Base-by-base conservation (phyloP, 140 eudicot species). In the Ambrosia hybrid region DNA sequence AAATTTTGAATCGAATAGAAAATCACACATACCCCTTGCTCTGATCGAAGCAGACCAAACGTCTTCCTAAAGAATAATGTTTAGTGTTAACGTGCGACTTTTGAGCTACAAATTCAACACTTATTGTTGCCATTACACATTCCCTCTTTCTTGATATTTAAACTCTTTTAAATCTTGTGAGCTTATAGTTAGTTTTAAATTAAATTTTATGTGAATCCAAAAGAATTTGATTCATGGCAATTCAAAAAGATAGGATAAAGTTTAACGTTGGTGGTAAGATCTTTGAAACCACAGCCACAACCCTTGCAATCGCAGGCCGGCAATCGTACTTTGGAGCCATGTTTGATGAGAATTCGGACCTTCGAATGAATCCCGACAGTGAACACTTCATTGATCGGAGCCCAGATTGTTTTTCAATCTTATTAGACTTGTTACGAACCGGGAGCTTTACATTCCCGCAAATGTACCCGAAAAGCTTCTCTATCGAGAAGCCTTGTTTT, bases 261-360 rank as follows among this genome's bases (percentile, higher is more conserved):
- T 76, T 94, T 73, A 94, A 94, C 12, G 99, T 90, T 45, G 96
- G 99, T 56, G 99, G 99, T 21, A 88, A 81, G 79, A 76, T 90
- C 83, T 90, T 94, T 56, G 95, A 88, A 77, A 94, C 99, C 12
- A 90, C 97, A 0, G 75, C 90, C 30, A 94, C 99, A 63, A 94
- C 99, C 13, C 78, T 94, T 8, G 97, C 91, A 30, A 88, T 81
- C 63, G 95, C 99, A 6, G 99, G 99, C 57, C 83, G 97, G 1
- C 71, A 88, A 33, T 90, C 99, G 7, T 78, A 84, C 51, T 94
- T 94, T 39, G 97, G 96, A 30, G 92, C 99, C 9, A 74, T 94
- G 88, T 86, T 90, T 37, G 99, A 94, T 51, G 89, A 82, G n/a
- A 83, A 88, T 36, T 94, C 97, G 99, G 78, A 94, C 74, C 90